Conservation (phyloP, 306 rosid genomes). For the Prunus salicina region DNA sequence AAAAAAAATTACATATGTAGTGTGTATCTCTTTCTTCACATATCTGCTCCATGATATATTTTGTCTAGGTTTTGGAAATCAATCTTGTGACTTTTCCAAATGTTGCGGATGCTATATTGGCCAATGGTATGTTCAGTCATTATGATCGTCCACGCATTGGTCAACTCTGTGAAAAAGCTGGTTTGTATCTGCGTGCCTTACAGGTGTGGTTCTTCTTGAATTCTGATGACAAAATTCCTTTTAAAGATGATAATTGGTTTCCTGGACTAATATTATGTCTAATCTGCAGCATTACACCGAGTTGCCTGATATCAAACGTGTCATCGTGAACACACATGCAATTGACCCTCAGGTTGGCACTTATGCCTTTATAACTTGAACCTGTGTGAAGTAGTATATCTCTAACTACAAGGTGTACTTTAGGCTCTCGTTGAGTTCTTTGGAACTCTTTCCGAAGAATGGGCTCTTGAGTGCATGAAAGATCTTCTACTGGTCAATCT, state of each 20-base stretch:
- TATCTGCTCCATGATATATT: slow-evolving; percentile 14
- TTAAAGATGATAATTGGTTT: slow-evolving; percentile 8
- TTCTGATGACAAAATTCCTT: background rate
- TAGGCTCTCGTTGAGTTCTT: slow-evolving; percentile 97
- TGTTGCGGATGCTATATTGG: slow-evolving; percentile 98
- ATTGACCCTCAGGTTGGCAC: slow-evolving; percentile 90
- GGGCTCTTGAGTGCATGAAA: slow-evolving; percentile 99
- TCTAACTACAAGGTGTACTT: slow-evolving; percentile 25
- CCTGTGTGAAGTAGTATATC: slow-evolving; percentile 7
- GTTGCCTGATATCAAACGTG: slow-evolving; percentile 94
- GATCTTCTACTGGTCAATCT: slow-evolving; percentile 96
- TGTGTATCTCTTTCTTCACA: slow-evolving; percentile 19
- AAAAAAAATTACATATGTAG: background rate
- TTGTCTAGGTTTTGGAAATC: slow-evolving; percentile 79
- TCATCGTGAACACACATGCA: slow-evolving; percentile 96
- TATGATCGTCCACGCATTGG: slow-evolving; percentile 96
- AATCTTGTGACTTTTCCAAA: slow-evolving; percentile 95
- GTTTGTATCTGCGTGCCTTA: slow-evolving; percentile 85
- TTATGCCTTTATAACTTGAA: slow-evolving; percentile 19
- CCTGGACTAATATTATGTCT: slow-evolving; percentile 19
- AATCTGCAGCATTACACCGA: slow-evolving; percentile 87
- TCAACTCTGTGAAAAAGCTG: slow-evolving; percentile 97
- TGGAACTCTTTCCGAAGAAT: slow-evolving; percentile 88
- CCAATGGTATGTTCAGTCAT: slow-evolving; percentile 98
- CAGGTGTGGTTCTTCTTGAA: slow-evolving; percentile 55